Conservation (phyloP, 495 filamentous ascomycete genomes). For the Jackrogersella multiformis region DNA sequence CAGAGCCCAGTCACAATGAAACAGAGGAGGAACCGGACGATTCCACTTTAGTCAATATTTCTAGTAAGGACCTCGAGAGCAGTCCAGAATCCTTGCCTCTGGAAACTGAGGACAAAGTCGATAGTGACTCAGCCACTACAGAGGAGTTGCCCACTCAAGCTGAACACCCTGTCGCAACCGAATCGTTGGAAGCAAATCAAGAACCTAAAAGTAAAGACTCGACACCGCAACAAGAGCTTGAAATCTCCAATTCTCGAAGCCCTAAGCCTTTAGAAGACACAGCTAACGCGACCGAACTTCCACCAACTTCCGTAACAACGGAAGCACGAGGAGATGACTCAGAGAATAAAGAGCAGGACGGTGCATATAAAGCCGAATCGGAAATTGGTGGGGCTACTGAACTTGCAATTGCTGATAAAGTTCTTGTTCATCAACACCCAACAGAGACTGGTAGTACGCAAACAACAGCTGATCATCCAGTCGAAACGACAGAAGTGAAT, state of each 20-base stretch:
- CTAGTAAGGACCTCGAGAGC: neutral
- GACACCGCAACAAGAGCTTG: neutral
- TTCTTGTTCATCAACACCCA: neutral
- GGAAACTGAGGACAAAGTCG: neutral
- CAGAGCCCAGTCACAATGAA: slow-evolving; percentile 2
- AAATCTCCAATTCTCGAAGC: neutral
- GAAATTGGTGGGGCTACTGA: slow-evolving; percentile 14
- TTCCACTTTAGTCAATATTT: neutral
- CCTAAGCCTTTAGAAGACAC: neutral
- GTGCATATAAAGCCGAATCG: neutral
- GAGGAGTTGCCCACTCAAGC: neutral
- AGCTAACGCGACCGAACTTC: neutral
- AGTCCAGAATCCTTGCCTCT: neutral
- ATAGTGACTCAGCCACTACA: neutral
- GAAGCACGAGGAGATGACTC: neutral
- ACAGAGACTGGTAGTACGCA: neutral
- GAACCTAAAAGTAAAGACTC: neutral
- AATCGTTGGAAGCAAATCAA: neutral
- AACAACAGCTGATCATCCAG: slow-evolving; percentile 2
- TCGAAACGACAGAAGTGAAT: neutral
- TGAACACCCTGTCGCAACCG: neutral
- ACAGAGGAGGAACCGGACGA: neutral
- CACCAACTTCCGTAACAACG: neutral
- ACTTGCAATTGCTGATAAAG: slow-evolving; percentile 1
- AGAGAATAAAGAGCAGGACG: neutral